These are phyloP conservation scores for Aspergillus sparsus DNA, from an alignment of 495 filamentous ascomycete genomes.

Conservation along the genomic window DNA sequence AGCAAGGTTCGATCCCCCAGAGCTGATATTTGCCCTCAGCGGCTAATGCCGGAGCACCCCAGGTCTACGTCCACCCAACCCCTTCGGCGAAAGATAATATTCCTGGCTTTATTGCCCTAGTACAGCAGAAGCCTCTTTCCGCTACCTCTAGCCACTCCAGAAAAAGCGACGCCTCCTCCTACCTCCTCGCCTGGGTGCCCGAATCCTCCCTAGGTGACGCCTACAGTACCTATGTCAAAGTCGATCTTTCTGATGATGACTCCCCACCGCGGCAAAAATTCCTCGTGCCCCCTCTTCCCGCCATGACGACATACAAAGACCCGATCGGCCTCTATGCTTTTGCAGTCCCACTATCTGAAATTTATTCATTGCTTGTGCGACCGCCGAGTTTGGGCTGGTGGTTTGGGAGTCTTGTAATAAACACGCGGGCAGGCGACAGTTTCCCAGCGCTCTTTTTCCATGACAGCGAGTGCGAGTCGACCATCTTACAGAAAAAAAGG, in stretches of 20 bases:
- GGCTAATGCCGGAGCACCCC: constrained; percentile 9
- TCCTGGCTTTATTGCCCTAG: constrained; percentile 88
- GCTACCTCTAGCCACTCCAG: constrained; percentile 52
- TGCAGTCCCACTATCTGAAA: constrained; percentile 82
- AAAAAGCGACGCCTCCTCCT: constrained; percentile 57
- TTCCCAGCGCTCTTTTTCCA: constrained; percentile 98
- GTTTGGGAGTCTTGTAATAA: constrained; percentile 94
- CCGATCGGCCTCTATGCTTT: constrained; percentile 86
- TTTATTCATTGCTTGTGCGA: constrained; percentile 86
- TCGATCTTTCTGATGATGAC: constrained; percentile 79
- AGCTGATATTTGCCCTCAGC: not conserved
- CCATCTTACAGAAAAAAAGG: constrained; percentile 90
- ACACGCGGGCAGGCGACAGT: constrained; percentile 82
- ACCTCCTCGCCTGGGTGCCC: constrained; percentile 90
- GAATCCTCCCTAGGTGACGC: constrained; percentile 87
- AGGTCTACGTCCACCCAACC: constrained; percentile 98
- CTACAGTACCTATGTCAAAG: constrained; percentile 87
- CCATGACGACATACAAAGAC: constrained; percentile 67
- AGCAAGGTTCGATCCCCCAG: constrained; percentile 68
- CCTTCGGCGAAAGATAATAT: constrained; percentile 95
- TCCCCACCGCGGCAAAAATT: constrained; percentile 82
- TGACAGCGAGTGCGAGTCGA: constrained; percentile 93
- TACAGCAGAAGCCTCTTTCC: constrained; percentile 76
- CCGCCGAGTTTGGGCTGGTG: constrained; percentile 97
- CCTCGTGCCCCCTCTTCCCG: constrained; percentile 86